phyloP scores from a whole-genome alignment of 805 yeast species.

The Pichia sporocuriosa region DNA sequence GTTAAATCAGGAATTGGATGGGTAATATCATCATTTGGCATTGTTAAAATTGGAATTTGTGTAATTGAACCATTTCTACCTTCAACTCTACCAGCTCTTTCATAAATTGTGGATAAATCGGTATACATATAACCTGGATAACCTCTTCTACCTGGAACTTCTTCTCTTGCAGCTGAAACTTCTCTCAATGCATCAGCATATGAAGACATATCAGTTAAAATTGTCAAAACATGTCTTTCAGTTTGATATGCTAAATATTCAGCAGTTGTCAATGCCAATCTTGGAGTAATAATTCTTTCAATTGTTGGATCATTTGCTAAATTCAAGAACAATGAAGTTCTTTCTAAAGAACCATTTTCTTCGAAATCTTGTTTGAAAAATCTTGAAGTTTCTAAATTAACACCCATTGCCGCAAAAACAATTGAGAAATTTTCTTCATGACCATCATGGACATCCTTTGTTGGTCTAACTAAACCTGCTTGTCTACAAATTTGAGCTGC shows the following conservation, averaged over 20 bases:
- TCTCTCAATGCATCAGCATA: conserved; percentile 99
- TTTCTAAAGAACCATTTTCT: conserved; percentile 96
- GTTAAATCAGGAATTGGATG: conserved; percentile 99
- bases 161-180: conserved; percentile 99
- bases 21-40: conserved; percentile 99
- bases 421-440: conserved; percentile 99
- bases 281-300: conserved; percentile 98
- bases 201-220: conserved; percentile 99
- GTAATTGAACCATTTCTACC: conserved; percentile 99
- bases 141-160: conserved; percentile 99
- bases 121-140: conserved; percentile 99
- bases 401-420: conserved; percentile 99
- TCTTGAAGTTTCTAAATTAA: conserved; percentile 94
- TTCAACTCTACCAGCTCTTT: conserved; percentile 99
- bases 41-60: conserved; percentile 96
- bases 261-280: conserved; percentile 97
- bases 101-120: conserved; percentile 97
- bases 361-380: conserved; percentile 99
- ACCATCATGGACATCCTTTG: conserved; percentile 99
- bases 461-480: conserved; percentile 98
- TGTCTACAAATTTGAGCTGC: conserved; percentile 99
- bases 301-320: conserved; percentile 99
- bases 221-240: conserved; percentile 96
- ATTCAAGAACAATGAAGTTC: conserved; percentile 93
- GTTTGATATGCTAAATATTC: conserved; percentile 98